Evolutionary conservation across 2,329 filamentous ascomycete species (phyloP).

Genomic region (Colletotrichum liaoningense): DNA sequence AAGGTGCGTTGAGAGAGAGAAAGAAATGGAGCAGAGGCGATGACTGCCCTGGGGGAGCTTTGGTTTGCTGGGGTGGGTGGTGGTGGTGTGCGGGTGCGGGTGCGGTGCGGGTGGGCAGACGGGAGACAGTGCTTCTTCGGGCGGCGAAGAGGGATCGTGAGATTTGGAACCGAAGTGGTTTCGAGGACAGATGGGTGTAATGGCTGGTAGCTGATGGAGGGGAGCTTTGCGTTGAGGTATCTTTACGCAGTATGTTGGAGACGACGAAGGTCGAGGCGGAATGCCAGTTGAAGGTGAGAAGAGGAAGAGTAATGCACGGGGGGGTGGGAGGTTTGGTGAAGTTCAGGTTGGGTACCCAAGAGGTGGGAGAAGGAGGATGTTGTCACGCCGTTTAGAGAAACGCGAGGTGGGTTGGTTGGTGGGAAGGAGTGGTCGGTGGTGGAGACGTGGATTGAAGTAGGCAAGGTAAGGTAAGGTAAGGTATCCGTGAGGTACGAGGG

Average conservation of each 20-base stretch:
- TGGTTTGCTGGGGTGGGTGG: neutral
- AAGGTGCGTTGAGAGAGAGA: neutral
- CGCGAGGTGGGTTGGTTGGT: constrained; percentile 31
- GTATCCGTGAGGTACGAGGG: constrained; percentile 1
- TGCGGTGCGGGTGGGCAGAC: constrained; percentile 1
- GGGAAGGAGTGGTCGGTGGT: constrained; percentile 4
- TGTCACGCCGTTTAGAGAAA: constrained; percentile 30
- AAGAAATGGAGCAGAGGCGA: constrained; percentile 8
- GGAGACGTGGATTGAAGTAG: constrained; percentile 10
- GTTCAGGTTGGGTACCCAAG: constrained; percentile 21
- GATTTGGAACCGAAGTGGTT: neutral
- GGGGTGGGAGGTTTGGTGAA: constrained; percentile 19
- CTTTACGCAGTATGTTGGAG: neutral
- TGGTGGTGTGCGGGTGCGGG: neutral
- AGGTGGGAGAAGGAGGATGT: constrained; percentile 23
- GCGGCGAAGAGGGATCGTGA: constrained; percentile 1
- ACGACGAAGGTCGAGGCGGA: neutral
- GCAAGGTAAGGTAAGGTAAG: neutral
- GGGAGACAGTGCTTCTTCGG: neutral
- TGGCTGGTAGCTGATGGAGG: neutral
- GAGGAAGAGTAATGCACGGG: neutral
- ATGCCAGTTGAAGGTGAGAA: constrained; percentile 15
- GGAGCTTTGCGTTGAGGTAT: neutral
- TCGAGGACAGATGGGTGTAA: neutral
- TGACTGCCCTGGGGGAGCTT: neutral